Evolutionary conservation across 2,329 filamentous ascomycete genomes (phyloP).

Genomic region (Penicillium janthinellum): DNA sequence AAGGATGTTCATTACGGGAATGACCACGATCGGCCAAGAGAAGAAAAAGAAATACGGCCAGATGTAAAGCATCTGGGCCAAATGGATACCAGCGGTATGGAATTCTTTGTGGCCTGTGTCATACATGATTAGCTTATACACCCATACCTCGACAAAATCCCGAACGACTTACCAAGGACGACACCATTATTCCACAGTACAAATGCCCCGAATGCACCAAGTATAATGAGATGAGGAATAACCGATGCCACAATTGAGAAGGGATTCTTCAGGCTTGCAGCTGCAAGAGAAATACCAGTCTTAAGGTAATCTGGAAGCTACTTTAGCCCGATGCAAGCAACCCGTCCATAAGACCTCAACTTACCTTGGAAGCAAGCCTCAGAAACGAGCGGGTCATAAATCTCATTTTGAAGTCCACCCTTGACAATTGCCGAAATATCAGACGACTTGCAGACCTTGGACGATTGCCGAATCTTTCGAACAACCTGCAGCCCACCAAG

Average conservation of each 20-base stretch:
- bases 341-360: constrained; percentile 8
- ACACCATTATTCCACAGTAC: constrained; percentile 87
- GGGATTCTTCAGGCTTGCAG: constrained; percentile 56
- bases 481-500: constrained; percentile 49
- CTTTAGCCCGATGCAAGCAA: constrained; percentile 26
- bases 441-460: constrained; percentile 31
- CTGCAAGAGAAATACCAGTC: constrained; percentile 62
- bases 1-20: constrained; percentile 51
- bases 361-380: constrained; percentile 55
- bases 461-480: constrained; percentile 35
- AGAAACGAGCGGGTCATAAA: constrained; percentile 54
- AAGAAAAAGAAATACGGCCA: constrained; percentile 91
- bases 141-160: not conserved
- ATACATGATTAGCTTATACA: not conserved
- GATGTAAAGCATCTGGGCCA: constrained; percentile 92
- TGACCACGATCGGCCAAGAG: constrained; percentile 74
- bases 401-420: constrained; percentile 39
- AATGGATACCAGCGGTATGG: constrained; percentile 84
- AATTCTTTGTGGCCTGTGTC: constrained; percentile 83
- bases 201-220: constrained; percentile 71
- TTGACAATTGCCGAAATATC: constrained; percentile 34
- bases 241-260: constrained; percentile 43
- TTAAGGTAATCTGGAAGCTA: constrained; percentile 48
- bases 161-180: constrained; percentile 68
- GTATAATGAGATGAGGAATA: constrained; percentile 60